phyloP scores from a whole-genome alignment of 2,329 filamentous ascomycete genomes.

The Hypocreales sp. region DNA sequence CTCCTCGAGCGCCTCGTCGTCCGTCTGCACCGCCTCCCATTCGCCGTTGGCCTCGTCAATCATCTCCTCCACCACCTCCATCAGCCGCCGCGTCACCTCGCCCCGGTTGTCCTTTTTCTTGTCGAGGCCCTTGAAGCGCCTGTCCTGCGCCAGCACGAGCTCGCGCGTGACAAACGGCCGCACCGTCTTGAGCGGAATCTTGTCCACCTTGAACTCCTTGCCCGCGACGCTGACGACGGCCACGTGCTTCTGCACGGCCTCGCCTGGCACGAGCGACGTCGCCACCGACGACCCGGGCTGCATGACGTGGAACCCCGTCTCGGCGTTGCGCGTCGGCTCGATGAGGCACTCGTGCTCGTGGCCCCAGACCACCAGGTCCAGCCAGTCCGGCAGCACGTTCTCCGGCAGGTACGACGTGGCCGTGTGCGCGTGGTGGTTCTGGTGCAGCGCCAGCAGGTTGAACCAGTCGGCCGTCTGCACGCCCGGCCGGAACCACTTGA shows the following conservation, averaged over 20 bases:
- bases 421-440: slow-evolving; percentile 88
- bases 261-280: slow-evolving; percentile 78
- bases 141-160: slow-evolving; percentile 60
- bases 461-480: slow-evolving; percentile 82
- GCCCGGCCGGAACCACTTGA: slow-evolving; percentile 80
- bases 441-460: slow-evolving; percentile 87
- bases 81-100: slow-evolving; percentile 63
- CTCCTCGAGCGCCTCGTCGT: slow-evolving; percentile 39
- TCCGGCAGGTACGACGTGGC: slow-evolving; percentile 91
- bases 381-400: slow-evolving; percentile 77
- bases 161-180: slow-evolving; percentile 83
- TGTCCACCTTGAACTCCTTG: slow-evolving; percentile 63
- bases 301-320: slow-evolving; percentile 90
- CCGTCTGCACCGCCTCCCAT: slow-evolving; percentile 67
- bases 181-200: slow-evolving; percentile 73
- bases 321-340: slow-evolving; percentile 65
- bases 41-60: slow-evolving; percentile 71
- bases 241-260: slow-evolving; percentile 83
- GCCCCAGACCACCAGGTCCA: slow-evolving; percentile 89
- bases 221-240: slow-evolving; percentile 74
- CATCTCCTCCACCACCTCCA: slow-evolving; percentile 66
- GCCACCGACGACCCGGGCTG: slow-evolving; percentile 94
- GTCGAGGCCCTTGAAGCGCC: slow-evolving; percentile 61
- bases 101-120: slow-evolving; percentile 71
- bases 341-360: slow-evolving; percentile 96